phyloP scores from a whole-genome alignment of 2,329 filamentous ascomycete species.

The Microdochium nivale region DNA sequence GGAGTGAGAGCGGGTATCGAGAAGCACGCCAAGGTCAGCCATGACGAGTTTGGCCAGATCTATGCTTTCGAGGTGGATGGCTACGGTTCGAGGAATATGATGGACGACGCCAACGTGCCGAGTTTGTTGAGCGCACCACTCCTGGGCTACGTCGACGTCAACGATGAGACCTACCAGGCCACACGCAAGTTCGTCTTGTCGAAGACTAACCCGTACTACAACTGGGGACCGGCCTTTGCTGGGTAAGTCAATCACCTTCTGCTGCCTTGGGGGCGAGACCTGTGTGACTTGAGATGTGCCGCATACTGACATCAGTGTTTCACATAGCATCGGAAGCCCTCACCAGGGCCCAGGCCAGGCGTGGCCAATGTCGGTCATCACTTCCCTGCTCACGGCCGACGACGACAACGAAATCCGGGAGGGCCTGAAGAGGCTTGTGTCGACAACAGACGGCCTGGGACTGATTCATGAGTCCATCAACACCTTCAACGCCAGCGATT shows the following conservation, averaged over 20 bases:
- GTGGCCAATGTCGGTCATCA: slow-evolving; percentile 49
- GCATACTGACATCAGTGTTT: slow-evolving; percentile 4
- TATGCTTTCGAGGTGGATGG: slow-evolving; percentile 63
- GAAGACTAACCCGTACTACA: slow-evolving; percentile 65
- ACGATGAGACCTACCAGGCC: slow-evolving; percentile 58
- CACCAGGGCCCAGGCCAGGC: slow-evolving; percentile 52
- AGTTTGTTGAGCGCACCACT: slow-evolving; percentile 47
- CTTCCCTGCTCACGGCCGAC: slow-evolving; percentile 49
- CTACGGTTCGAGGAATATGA: slow-evolving; percentile 48
- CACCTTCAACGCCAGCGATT: slow-evolving; percentile 43
- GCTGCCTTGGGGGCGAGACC: background rate
- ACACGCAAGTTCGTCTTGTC: slow-evolving; percentile 69
- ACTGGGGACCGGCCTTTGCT: slow-evolving; percentile 41
- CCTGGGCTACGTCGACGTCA: slow-evolving; percentile 34
- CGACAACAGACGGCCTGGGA: slow-evolving; percentile 63
- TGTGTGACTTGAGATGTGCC: background rate
- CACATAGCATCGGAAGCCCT: slow-evolving; percentile 34
- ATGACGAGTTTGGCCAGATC: slow-evolving; percentile 52
- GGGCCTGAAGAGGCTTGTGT: slow-evolving; percentile 56
- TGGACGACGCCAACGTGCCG: slow-evolving; percentile 56
- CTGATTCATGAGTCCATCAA: slow-evolving; percentile 76
- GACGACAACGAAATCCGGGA: slow-evolving; percentile 64
- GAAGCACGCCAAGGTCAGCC: slow-evolving; percentile 56
- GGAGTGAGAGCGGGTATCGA: slow-evolving; percentile 57
- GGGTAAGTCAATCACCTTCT: slow-evolving; percentile 17